phyloP scores from a whole-genome alignment of 495 filamentous ascomycete species.

The Lentithecium fluviatile region DNA sequence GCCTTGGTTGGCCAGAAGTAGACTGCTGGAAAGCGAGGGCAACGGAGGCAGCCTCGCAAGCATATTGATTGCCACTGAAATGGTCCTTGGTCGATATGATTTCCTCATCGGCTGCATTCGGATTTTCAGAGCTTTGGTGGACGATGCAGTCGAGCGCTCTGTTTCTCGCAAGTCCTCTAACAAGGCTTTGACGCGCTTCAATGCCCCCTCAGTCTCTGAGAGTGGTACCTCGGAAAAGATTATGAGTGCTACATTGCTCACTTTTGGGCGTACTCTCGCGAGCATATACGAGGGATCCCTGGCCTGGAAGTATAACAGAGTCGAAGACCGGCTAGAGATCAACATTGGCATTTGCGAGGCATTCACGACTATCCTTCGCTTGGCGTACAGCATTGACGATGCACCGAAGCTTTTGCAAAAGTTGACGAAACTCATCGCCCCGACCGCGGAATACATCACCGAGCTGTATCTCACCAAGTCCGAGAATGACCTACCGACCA shows the following conservation, averaged over 20 bases:
- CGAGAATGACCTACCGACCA: constrained; percentile 67
- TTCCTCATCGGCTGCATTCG: constrained; percentile 70
- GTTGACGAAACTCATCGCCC: constrained; percentile 62
- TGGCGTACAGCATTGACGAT: constrained; percentile 71
- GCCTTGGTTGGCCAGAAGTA: constrained; percentile 80
- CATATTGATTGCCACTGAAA: constrained; percentile 72
- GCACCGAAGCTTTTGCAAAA: constrained; percentile 53
- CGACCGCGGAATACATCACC: constrained; percentile 70
- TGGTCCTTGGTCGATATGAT: constrained; percentile 70
- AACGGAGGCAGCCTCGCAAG: constrained; percentile 69
- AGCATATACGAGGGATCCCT: constrained; percentile 79
- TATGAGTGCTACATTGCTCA: constrained; percentile 67
- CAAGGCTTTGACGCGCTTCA: constrained; percentile 55
- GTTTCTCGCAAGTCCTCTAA: constrained; percentile 66
- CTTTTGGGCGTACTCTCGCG: constrained; percentile 67
- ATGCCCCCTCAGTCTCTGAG: constrained; percentile 55
- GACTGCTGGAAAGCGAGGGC: constrained; percentile 68
- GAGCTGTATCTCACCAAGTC: constrained; percentile 72
- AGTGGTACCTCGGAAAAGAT: constrained; percentile 74
- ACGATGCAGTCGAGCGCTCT: constrained; percentile 70
- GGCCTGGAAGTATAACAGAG: constrained; percentile 75
- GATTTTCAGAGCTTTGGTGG: constrained; percentile 71
- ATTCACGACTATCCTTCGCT: constrained; percentile 69
- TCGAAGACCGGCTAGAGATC: constrained; percentile 63
- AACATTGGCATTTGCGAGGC: constrained; percentile 58